These are phyloP conservation scores for Colletotrichum falcatum DNA, from an alignment of 2,329 filamentous ascomycete genomes.

Conservation along the genomic window DNA sequence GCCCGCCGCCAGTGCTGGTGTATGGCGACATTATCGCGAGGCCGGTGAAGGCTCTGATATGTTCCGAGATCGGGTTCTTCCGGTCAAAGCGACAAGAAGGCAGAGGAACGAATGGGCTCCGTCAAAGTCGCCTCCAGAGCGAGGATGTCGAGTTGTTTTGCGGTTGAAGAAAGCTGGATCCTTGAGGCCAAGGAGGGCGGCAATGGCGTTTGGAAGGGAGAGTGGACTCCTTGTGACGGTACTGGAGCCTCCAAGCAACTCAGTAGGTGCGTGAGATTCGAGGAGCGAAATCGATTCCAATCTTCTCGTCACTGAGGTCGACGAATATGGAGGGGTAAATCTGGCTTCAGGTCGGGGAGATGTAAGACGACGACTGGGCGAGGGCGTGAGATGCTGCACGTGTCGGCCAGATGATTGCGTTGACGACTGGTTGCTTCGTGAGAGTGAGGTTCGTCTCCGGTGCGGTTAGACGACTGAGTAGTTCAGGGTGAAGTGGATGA, in stretches of 20 bases:
- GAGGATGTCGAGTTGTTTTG: constrained; percentile 37
- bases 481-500: constrained; percentile 38
- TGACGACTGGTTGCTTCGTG: constrained; percentile 9
- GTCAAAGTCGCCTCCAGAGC: constrained; percentile 15
- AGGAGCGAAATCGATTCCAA: constrained; percentile 24
- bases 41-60: constrained; percentile 27
- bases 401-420: constrained; percentile 1
- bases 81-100: constrained; percentile 7
- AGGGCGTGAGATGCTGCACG: constrained; percentile 5
- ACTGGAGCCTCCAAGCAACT: constrained; percentile 15
- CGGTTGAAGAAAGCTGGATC: constrained; percentile 27
- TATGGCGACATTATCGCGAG: constrained; percentile 73
- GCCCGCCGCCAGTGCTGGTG: constrained; percentile 69
- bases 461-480: constrained; percentile 18
- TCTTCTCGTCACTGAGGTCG: constrained; percentile 15
- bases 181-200: constrained; percentile 14
- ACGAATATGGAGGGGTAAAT: constrained; percentile 29
- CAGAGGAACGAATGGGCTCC: constrained; percentile 24
- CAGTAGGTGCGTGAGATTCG: constrained; percentile 21
- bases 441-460: constrained; percentile 16
- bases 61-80: constrained; percentile 9
- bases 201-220: constrained; percentile 33
- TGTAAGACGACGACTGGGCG: constrained; percentile 2
- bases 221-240: constrained; percentile 27
- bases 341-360: neutral